These are phyloP conservation scores for Colletotrichum higginsianum DNA, from an alignment of 2,329 filamentous ascomycete species.

Conservation along the genomic window DNA sequence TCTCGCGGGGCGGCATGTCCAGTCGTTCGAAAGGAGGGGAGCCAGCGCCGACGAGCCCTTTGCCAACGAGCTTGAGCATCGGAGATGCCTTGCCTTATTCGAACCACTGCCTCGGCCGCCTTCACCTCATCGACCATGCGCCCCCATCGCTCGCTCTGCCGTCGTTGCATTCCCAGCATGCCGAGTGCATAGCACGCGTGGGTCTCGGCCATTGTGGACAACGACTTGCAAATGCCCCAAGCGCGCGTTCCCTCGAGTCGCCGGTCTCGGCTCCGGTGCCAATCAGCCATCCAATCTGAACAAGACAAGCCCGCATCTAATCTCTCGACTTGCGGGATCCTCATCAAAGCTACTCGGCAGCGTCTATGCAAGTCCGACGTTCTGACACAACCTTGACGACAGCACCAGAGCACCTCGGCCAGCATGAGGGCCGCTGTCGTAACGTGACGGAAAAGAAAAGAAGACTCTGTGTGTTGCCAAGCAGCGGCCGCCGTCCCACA, in stretches of 20 bases:
- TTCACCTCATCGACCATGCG: neutral
- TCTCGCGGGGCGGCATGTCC: neutral
- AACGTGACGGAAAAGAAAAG: conserved; percentile 30
- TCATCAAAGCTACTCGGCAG: conserved; percentile 24
- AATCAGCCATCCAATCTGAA: conserved; percentile 30
- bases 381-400: conserved; percentile 27
- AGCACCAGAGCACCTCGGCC: neutral
- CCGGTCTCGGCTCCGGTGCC: conserved; percentile 31
- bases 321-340: conserved; percentile 27
- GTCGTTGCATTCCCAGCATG: conserved; percentile 30
- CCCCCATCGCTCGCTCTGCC: conserved; percentile 31
- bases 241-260: conserved; percentile 13
- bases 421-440: neutral
- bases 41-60: neutral
- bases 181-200: conserved; percentile 27
- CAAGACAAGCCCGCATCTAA: conserved; percentile 35
- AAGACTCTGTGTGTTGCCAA: conserved; percentile 23
- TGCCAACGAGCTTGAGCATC: neutral
- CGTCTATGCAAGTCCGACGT: conserved; percentile 14
- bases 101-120: conserved; percentile 8
- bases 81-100: conserved; percentile 19
- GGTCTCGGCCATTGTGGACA: neutral
- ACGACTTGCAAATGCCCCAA: neutral
- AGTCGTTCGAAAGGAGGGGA: neutral
- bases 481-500: conserved; percentile 25